Evolutionary conservation across 805 yeast genomes (phyloP).

Genomic region (Pichia eremophila): DNA sequence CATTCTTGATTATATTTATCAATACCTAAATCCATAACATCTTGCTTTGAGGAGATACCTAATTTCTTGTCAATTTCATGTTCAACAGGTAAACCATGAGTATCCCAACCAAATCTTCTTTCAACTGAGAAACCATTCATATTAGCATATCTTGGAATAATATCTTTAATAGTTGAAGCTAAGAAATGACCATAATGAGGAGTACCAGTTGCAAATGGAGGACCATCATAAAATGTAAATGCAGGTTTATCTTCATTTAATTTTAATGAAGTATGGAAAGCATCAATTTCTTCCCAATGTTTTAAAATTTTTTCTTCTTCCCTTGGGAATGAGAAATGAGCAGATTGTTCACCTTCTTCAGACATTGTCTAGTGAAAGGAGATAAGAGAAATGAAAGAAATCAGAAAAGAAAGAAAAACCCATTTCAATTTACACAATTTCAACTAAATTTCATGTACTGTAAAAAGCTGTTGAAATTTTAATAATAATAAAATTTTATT

Average conservation of each 20-base stretch:
- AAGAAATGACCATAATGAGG: constrained; percentile 98
- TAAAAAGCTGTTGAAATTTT: no score
- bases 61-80: constrained; percentile 97
- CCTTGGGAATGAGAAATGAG: constrained; percentile 62
- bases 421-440: no score
- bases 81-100: constrained; percentile 98
- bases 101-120: constrained; percentile 99
- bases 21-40: constrained; percentile 89
- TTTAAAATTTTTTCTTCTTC: constrained; percentile 80
- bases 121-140: constrained; percentile 96
- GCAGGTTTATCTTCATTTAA: constrained; percentile 78
- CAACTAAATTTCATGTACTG: no score
- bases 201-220: constrained; percentile 98
- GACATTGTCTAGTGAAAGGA: constrained; percentile 14
- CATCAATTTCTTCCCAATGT: constrained; percentile 85
- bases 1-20: constrained; percentile 92
- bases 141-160: constrained; percentile 94
- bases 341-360: constrained; percentile 21
- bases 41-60: constrained; percentile 87
- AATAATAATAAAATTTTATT: no score
- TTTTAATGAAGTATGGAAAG: constrained; percentile 82
- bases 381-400: neutral
- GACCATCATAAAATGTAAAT: constrained; percentile 95
- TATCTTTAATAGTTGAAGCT: constrained; percentile 95
- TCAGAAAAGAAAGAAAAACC: neutral